Conservation (phyloP, 495 filamentous ascomycete genomes). For the Penicillium samsonianum region DNA sequence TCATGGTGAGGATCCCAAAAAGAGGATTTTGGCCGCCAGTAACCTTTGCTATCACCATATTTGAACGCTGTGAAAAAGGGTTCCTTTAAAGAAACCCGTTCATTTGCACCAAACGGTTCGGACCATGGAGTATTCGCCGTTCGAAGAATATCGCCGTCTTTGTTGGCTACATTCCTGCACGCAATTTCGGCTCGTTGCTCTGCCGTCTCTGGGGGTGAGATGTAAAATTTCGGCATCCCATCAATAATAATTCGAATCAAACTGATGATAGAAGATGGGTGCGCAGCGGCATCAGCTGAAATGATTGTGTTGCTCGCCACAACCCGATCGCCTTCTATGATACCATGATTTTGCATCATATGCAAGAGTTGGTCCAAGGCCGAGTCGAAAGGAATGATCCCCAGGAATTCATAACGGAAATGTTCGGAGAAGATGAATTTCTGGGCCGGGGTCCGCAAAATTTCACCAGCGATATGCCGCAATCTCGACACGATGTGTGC, state of each 20-base stretch:
- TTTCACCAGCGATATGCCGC: conserved; percentile 3
- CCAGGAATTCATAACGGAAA: conserved; percentile 15
- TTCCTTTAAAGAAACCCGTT: conserved; percentile 4
- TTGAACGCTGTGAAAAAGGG: conserved; percentile 17
- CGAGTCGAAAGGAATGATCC: conserved; percentile 19
- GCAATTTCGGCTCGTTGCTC: neutral
- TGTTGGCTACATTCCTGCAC: neutral
- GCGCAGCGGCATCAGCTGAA: neutral
- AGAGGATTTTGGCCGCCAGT: neutral
- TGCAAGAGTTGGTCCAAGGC: conserved; percentile 14
- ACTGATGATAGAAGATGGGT: conserved; percentile 8
- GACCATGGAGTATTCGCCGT: neutral
- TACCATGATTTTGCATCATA: conserved; percentile 13
- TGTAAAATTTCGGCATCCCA: conserved; percentile 12
- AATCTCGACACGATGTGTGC: conserved; percentile 20
- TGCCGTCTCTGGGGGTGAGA: neutral
- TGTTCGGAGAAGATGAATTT: conserved; percentile 3
- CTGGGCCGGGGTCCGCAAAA: neutral
- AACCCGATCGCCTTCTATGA: neutral
- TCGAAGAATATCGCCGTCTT: neutral
- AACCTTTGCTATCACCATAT: neutral
- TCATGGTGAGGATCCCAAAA: conserved; percentile 12
- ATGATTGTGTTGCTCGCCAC: too few species aligned
- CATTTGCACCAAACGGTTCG: neutral
- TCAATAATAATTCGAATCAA: conserved; percentile 1